Conservation (phyloP, 108 stramenopile genomes). For the Nitzschia sp. region DNA sequence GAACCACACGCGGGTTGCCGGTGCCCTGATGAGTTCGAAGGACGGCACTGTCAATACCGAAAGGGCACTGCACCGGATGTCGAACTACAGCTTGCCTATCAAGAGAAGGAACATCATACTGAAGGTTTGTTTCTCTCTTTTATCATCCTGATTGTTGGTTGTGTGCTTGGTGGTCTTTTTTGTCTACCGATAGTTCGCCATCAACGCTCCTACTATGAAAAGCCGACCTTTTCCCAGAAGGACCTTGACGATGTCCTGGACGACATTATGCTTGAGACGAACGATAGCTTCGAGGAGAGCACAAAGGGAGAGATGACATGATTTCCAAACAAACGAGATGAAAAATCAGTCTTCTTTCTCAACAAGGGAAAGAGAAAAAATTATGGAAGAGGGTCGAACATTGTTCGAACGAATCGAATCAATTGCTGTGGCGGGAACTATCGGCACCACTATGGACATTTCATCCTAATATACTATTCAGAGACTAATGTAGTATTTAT, state of each 20-base stretch:
- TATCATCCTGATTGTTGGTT: background rate
- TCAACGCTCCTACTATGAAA: background rate
- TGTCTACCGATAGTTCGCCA: too few species aligned
- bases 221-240: background rate
- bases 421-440: too few species aligned
- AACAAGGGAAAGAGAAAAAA: too few species aligned
- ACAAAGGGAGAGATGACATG: background rate
- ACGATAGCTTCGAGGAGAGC: background rate
- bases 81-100: conserved; percentile 1
- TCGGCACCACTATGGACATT: too few species aligned
- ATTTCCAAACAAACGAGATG: background rate
- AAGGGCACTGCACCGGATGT: conserved; percentile 20
- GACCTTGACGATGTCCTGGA: background rate
- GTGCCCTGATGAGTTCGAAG: conserved; percentile 35
- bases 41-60: conserved; percentile 32
- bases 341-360: too few species aligned
- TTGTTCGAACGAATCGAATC: too few species aligned
- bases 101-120: background rate
- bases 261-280: background rate
- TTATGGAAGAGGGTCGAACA: too few species aligned
- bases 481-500: too few species aligned
- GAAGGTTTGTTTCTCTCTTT: background rate
- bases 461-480: too few species aligned
- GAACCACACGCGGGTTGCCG: conserved; percentile 38
- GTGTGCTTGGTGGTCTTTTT: background rate